These are phyloP conservation scores for Colletotrichum musae DNA, from an alignment of 2,329 filamentous ascomycete species.

Conservation along the genomic window DNA sequence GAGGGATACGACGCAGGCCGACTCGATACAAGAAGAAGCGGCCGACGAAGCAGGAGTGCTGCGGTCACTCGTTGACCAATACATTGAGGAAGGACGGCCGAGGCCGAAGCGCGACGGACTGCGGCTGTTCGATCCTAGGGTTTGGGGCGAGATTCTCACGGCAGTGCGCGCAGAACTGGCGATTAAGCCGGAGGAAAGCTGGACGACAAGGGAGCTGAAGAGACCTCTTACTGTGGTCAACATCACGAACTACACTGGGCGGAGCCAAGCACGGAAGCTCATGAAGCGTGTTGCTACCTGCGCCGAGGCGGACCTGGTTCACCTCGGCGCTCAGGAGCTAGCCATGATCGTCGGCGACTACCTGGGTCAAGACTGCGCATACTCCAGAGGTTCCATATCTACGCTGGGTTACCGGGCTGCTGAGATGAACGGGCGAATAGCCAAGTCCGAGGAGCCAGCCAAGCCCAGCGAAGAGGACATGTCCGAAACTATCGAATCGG, in stretches of 20 bases:
- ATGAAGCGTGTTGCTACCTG: slow-evolving; percentile 74
- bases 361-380: slow-evolving; percentile 72
- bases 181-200: slow-evolving; percentile 43
- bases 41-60: slow-evolving; percentile 15
- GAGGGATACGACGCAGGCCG: slow-evolving; percentile 15
- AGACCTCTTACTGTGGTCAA: slow-evolving; percentile 53
- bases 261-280: slow-evolving; percentile 50
- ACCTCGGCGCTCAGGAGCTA: slow-evolving; percentile 78
- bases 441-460: slow-evolving; percentile 62
- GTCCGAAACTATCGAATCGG: slow-evolving; percentile 44
- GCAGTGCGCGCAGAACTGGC: slow-evolving; percentile 51
- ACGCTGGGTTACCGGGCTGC: slow-evolving; percentile 71
- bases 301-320: slow-evolving; percentile 76
- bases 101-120: slow-evolving; percentile 26
- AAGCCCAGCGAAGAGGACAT: slow-evolving; percentile 50
- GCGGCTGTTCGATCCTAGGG: slow-evolving; percentile 34
- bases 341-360: slow-evolving; percentile 79
- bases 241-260: slow-evolving; percentile 52
- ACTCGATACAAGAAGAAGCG: slow-evolving; percentile 1
- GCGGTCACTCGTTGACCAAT: slow-evolving; percentile 32
- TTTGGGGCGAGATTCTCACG: slow-evolving; percentile 48
- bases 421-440: slow-evolving; percentile 67
- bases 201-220: slow-evolving; percentile 44
- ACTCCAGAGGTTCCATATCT: slow-evolving; percentile 63
- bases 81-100: slow-evolving; percentile 37